These are phyloP conservation scores for Striga asiatica DNA, from an alignment of 257 asterid genomes.

Conservation along the genomic window DNA sequence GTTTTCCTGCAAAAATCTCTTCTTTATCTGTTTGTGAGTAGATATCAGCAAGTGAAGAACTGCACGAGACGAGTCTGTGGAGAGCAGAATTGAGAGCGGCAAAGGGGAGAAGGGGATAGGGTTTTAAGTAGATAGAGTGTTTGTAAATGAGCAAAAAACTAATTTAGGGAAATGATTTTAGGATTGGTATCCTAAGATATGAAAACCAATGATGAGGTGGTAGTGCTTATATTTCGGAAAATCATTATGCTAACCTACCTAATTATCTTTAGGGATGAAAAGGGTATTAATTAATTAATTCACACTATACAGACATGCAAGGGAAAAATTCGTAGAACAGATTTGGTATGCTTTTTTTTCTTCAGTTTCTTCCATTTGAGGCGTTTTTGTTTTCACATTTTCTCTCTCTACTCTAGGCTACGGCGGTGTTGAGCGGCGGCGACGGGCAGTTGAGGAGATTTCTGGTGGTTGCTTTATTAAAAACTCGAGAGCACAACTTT, in stretches of 20 bases:
- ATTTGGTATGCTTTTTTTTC: neutral
- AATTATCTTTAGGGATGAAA: neutral
- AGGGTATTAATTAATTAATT: neutral
- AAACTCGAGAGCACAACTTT: neutral
- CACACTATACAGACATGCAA: neutral
- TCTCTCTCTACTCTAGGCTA: neutral
- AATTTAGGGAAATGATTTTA: conserved; percentile 27
- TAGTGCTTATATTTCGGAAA: conserved; percentile 24
- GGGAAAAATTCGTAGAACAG: neutral
- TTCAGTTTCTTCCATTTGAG: neutral
- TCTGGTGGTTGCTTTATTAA: neutral
- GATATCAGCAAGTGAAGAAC: neutral
- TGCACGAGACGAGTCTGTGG: conserved; percentile 1
- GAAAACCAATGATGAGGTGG: conserved; percentile 34
- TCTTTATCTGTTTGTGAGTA: neutral
- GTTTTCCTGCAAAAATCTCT: neutral
- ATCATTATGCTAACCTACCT: conserved; percentile 24
- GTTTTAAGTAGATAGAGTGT: conserved; percentile 20
- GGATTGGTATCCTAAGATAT: conserved; percentile 19
- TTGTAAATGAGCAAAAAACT: conserved; percentile 13
- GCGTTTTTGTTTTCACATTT: neutral
- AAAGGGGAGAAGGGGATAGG: conserved; percentile 15
- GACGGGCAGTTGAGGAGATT: neutral
- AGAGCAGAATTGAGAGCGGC: conserved; percentile 10
- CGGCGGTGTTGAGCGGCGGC: neutral